These are phyloP conservation scores for Mortierella claussenii DNA, from an alignment of 192 early-diverging fungal genomes.

Conservation along the genomic window DNA sequence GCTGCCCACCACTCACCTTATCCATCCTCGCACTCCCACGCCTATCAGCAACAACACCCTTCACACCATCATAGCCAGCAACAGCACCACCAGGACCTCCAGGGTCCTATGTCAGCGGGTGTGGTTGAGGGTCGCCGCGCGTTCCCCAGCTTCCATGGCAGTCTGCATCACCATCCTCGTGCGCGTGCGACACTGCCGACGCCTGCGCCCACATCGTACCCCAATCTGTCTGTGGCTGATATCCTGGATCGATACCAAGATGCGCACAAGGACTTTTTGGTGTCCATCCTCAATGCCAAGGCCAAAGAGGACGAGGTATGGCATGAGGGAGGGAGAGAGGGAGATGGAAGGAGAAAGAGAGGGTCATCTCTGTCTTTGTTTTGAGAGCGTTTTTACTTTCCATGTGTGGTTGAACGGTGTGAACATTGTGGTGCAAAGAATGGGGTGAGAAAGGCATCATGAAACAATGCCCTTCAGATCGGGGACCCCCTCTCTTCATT, in stretches of 20 bases:
- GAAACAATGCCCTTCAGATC: no score
- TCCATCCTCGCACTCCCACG: slow-evolving; percentile 16
- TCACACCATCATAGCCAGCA: not conserved
- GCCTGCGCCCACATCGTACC: not conserved
- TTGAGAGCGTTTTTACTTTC: no score
- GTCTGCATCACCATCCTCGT: not conserved
- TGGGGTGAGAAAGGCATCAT: no score
- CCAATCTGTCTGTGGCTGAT: slow-evolving; percentile 31
- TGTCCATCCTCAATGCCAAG: slow-evolving; percentile 46
- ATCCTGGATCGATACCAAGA: slow-evolving; percentile 44
- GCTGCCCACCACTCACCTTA: not conserved
- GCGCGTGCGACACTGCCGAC: not conserved
- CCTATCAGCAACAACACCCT: slow-evolving; percentile 6
- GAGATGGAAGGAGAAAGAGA: no score
- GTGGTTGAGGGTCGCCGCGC: slow-evolving; percentile 44
- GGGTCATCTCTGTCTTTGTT: no score
- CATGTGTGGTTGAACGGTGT: no score
- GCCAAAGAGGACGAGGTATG: slow-evolving; percentile 54
- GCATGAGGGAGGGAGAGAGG: no score
- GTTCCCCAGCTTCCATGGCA: slow-evolving; percentile 43
- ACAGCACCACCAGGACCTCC: slow-evolving; percentile 31
- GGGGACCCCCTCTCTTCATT: no score
- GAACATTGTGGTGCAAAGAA: no score
- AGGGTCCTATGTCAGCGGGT: slow-evolving; percentile 45
- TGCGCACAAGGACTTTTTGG: slow-evolving; percentile 41